Evolutionary conservation across 331 rosid species (phyloP), one percentile per base, ranked within the genome.

Genomic region (Dryas integrifolia): DNA sequence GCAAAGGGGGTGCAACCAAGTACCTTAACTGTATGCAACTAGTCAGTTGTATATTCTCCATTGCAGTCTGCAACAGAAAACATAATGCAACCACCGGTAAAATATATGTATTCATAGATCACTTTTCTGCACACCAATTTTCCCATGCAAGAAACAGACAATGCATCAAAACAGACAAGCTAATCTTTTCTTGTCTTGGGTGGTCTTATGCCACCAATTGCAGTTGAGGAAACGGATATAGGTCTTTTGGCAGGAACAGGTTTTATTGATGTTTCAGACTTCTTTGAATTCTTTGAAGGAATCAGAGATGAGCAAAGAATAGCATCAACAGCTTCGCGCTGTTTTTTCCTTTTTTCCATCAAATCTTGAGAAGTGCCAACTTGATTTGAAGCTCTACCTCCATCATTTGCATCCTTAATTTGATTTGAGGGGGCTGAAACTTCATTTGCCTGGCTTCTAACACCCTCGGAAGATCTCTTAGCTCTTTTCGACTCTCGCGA

Each of bases 321-420:
- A 65, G 96, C 92, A 68, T 94, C 91, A 64, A 94, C 98, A 71
- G 90, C 96, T 79, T 91, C 92, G 58, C 97, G 97, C 86, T 86
- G 96, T 67, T 86, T 79, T 86, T 89, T 94, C 89, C 97, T 85
- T 89, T 91, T 86, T 24, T 85, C 88, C 81, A 86, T 82, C 57
- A 81, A 72, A 51, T 76, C 83, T 56, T 79, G 84, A 76, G 85
- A 80, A 77, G 68, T 62, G 71, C 68, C 80, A 63, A 57, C 76
- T 83, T 72, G 82, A 83, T 63, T 74, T 51, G 78, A 63, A 76
- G 76, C 79, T 63, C 65, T 78, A 74, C 74, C 79, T 81, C 77
- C 75, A 64, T 52, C 78, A 70, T 74, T 81, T 18, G 72, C 75
- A 74, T 75, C 87, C 76, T 68, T 77, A 14, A 77, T 76, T 83